Conservation (phyloP, 305 asterid genomes). For the Fraxinus angustifolia region DNA sequence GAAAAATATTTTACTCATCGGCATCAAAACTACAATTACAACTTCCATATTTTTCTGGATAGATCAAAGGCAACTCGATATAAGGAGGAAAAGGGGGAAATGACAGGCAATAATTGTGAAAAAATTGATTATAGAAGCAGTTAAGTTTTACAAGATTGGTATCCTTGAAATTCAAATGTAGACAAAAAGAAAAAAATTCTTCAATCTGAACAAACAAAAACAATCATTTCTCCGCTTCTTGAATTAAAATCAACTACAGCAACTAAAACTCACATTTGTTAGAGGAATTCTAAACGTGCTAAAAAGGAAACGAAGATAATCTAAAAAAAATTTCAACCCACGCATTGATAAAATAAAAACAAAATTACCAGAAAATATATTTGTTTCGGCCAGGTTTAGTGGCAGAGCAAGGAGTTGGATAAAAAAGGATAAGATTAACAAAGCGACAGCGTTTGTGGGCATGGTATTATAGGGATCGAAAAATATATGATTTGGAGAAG, state of each 20-base stretch:
- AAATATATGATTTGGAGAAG: background rate
- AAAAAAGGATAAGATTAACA: slow-evolving; percentile 18
- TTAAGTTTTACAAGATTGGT: background rate
- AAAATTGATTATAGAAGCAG: background rate
- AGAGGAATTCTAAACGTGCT: background rate
- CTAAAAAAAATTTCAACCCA: background rate
- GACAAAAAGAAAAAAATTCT: background rate
- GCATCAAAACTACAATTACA: background rate
- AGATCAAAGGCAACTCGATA: background rate
- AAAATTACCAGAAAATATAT: slow-evolving; percentile 33
- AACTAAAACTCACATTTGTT: background rate
- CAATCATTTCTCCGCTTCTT: background rate
- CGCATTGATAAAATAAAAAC: background rate
- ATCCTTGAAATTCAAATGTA: background rate
- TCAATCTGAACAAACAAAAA: background rate
- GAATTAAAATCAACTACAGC: background rate
- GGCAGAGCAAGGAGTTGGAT: slow-evolving; percentile 19
- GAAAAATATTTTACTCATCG: background rate
- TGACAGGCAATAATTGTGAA: background rate
- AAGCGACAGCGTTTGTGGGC: background rate
- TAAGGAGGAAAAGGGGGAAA: background rate
- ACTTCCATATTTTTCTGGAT: background rate
- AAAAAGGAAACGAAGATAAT: background rate
- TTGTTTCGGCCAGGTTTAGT: slow-evolving; percentile 15
- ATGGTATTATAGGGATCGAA: background rate